Evolutionary conservation across 1,284 basidiomycete genomes (phyloP).

Genomic region (Singerocomus inundabilis): DNA sequence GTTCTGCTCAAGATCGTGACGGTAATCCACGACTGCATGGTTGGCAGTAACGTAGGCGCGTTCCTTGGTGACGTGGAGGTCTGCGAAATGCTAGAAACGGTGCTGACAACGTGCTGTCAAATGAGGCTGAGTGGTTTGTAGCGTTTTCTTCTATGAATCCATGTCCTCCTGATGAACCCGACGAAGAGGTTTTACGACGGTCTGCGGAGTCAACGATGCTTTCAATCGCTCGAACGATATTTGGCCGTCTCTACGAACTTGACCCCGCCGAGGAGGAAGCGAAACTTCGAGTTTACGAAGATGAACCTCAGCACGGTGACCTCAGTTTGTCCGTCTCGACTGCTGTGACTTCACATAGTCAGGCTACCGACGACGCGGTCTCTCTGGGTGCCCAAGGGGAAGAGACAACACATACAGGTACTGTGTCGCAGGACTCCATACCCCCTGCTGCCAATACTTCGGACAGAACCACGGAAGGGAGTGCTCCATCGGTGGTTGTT

Average conservation of each 20-base stretch:
- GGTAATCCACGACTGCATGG: conserved; percentile 85
- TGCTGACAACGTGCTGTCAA: conserved; percentile 95
- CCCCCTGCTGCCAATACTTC: background rate
- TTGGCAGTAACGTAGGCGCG: conserved; percentile 57
- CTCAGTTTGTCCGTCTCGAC: conserved; percentile 57
- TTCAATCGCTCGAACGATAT: conserved; percentile 79
- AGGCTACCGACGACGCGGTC: conserved; percentile 3
- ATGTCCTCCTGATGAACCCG: conserved; percentile 18
- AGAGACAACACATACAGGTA: background rate
- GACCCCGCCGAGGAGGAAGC: conserved; percentile 67
- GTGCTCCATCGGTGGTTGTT: conserved; percentile 8
- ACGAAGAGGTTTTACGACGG: conserved; percentile 78
- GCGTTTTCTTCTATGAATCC: conserved; percentile 5
- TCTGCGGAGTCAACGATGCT: conserved; percentile 97
- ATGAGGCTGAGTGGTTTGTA: conserved; percentile 88
- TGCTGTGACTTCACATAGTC: conserved; percentile 1
- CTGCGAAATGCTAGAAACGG: conserved; percentile 98
- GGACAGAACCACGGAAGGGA: conserved; percentile 7
- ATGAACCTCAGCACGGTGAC: conserved; percentile 53
- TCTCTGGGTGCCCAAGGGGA: conserved; percentile 9
- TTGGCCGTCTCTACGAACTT: conserved; percentile 69
- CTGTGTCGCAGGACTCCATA: background rate
- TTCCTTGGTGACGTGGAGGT: conserved; percentile 89
- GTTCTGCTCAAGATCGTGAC: conserved; percentile 91
- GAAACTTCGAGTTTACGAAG: conserved; percentile 50